Conservation (phyloP, 2,329 filamentous ascomycete genomes). For the Furcasterigmium furcatum region DNA sequence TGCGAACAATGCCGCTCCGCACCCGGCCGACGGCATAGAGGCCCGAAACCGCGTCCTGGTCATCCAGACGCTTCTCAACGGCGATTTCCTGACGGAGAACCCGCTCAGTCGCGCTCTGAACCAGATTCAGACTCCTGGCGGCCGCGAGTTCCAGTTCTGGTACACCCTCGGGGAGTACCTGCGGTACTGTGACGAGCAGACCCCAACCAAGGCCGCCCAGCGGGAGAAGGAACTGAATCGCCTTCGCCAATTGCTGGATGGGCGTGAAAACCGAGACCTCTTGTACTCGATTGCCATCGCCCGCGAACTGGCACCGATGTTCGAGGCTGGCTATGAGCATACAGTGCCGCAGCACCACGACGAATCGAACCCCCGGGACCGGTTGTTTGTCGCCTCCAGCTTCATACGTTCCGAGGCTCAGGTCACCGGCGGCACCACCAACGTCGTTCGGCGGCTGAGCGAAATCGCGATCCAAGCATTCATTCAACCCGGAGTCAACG, state of each 20-base stretch:
- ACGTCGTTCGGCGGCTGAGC: slow-evolving; percentile 67
- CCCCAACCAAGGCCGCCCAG: slow-evolving; percentile 38
- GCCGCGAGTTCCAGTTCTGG: slow-evolving; percentile 78
- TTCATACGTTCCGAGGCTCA: slow-evolving; percentile 65
- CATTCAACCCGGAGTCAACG: slow-evolving; percentile 48
- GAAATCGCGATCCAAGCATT: slow-evolving; percentile 63
- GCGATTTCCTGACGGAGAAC: slow-evolving; percentile 59
- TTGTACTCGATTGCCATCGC: slow-evolving; percentile 85
- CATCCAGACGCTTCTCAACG: slow-evolving; percentile 73
- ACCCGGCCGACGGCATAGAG: slow-evolving; percentile 58
- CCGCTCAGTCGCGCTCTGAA: slow-evolving; percentile 49
- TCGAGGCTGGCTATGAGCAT: slow-evolving; percentile 54
- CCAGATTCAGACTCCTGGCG: slow-evolving; percentile 49
- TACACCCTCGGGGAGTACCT: slow-evolving; percentile 71
- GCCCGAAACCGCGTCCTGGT: slow-evolving; percentile 70
- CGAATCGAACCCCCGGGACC: slow-evolving; percentile 64
- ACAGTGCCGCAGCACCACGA: slow-evolving; percentile 57
- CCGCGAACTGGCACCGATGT: slow-evolving; percentile 68
- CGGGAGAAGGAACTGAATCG: slow-evolving; percentile 64
- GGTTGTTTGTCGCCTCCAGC: slow-evolving; percentile 65
- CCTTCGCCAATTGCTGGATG: slow-evolving; percentile 70
- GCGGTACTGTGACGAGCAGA: slow-evolving; percentile 44
- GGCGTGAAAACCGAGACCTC: slow-evolving; percentile 83
- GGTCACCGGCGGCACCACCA: slow-evolving; percentile 66
- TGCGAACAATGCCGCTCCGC: slow-evolving; percentile 29